Conservation (phyloP, 2,329 filamentous ascomycete genomes). For the Penicillium hesseltinei region DNA sequence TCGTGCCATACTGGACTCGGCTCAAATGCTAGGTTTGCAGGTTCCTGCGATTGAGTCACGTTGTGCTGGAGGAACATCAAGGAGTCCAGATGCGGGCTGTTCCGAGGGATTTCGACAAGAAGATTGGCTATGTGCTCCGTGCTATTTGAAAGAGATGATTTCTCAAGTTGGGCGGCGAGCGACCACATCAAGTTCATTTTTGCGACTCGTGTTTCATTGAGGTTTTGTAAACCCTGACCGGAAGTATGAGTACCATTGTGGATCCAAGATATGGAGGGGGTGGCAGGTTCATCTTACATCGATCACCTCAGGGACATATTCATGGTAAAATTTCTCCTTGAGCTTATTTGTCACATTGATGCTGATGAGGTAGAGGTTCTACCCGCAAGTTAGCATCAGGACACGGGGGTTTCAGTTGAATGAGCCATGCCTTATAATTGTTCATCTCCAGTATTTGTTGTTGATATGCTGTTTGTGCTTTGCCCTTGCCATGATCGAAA, state of each 20-base stretch:
- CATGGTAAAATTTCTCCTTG: conserved; percentile 95
- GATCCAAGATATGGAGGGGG: not conserved
- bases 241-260: conserved; percentile 9
- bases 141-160: conserved; percentile 72
- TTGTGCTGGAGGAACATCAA: conserved; percentile 99
- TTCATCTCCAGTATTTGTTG: conserved; percentile 94
- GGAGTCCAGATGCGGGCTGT: conserved; percentile 84
- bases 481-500: conserved; percentile 82
- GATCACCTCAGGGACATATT: conserved; percentile 90
- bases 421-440: conserved; percentile 68
- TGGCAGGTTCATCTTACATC: conserved; percentile 58
- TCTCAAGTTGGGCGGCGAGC: conserved; percentile 74
- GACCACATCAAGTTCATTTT: conserved; percentile 86
- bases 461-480: conserved; percentile 87
- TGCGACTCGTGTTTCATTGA: conserved; percentile 82
- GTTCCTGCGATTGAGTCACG: conserved; percentile 76
- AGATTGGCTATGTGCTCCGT: conserved; percentile 70
- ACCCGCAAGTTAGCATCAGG: conserved; percentile 25
- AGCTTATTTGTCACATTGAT: conserved; percentile 98
- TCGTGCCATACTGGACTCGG: conserved; percentile 97
- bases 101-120: conserved; percentile 77
- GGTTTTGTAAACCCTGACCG: conserved; percentile 70
- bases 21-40: conserved; percentile 80
- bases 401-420: not conserved
- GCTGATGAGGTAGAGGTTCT: conserved; percentile 92